phyloP scores from a whole-genome alignment of 352 stramenopile species.

The Halophytophthora batemanensis region DNA sequence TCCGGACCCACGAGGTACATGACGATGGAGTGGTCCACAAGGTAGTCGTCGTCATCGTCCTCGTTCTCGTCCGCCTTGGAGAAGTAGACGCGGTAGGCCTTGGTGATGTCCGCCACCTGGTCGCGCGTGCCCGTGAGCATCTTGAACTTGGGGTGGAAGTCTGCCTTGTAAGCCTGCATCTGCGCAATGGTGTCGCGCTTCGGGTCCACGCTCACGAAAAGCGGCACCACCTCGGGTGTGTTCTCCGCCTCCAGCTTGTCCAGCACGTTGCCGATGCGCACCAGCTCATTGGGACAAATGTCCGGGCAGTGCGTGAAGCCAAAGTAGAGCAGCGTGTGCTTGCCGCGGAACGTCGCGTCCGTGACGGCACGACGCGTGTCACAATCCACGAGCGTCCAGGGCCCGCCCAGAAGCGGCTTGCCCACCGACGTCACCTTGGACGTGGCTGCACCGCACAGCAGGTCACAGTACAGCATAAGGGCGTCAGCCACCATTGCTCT shows the following conservation, averaged over 20 bases:
- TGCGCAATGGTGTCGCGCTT: constrained; percentile 96
- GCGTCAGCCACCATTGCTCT: constrained; percentile 1
- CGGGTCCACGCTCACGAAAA: constrained; percentile 99
- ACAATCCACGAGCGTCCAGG: constrained; percentile 93
- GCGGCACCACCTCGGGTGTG: constrained; percentile 66
- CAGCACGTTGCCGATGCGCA: constrained; percentile 96
- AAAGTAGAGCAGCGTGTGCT: constrained; percentile 99
- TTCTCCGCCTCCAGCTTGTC: constrained; percentile 85
- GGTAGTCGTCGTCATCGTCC: constrained; percentile 97
- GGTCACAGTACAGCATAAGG: constrained; percentile 1
- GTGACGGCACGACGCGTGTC: constrained; percentile 83
- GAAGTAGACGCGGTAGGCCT: constrained; percentile 99
- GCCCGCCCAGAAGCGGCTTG: constrained; percentile 90
- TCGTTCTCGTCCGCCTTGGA: constrained; percentile 95
- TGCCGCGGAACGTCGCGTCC: constrained; percentile 89
- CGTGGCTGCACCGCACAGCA: constrained; percentile 41
- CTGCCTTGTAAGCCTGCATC: constrained; percentile 94
- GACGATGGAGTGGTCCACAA: constrained; percentile 99
- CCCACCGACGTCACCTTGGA: constrained; percentile 88
- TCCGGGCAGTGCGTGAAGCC: constrained; percentile 99
- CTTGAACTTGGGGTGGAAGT: constrained; percentile 85
- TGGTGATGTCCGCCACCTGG: constrained; percentile 96
- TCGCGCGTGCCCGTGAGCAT: constrained; percentile 92
- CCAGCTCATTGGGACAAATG: constrained; percentile 99
- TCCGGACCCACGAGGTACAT: constrained; percentile 97